Base-by-base conservation (phyloP, 352 stramenopile genomes). In the Pilasporangium apinafurcum region DNA sequence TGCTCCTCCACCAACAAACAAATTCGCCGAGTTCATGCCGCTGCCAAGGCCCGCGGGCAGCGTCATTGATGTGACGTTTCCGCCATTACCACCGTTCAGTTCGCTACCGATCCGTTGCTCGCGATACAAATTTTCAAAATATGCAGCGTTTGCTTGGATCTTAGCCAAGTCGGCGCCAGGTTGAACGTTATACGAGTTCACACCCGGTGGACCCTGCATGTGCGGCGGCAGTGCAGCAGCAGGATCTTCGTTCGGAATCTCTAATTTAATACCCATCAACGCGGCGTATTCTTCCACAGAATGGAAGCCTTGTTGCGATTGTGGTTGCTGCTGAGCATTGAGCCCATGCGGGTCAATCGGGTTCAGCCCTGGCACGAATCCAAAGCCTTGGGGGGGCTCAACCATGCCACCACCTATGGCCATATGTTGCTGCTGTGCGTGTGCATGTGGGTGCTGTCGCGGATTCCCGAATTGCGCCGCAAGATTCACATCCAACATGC, bases 221-320 rank as follows among this genome's bases (percentile, higher is more conserved):
- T 68, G 53, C 39, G 55, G 26, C 59, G 71, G 67, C 18, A 47
- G 54, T 1, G 48, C 45, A 17, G 43, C 29, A 10, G 35, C 34
- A 28, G 36, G 44, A 28, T 79, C 74, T 29, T 66, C 62, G 16
- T 50, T 55, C 4, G 64, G 65, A 31, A 61, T 73, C 47, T 92
- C 80, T 33, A 92, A 69, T 38, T 88, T 92, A 40, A 92, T 83
- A 26, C 80, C 80, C 75, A 92, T 92, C 10, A 90, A 62, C 16
- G 65, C 68, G 5, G 80, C 80, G 47, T 92, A 92, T 39, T 86
- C 80, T 44, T 92, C 80, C 42, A 92, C 82, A 4, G 72, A 78
- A 20, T 64, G 52, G 25, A 58, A 53, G 21, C 48, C 48, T 17
- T 59, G 51, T 10, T 27, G 27, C 46, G 56, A 45, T 17, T 59